phyloP scores from a whole-genome alignment of 192 early-diverging fungal species.

The Coemansia sp. region DNA sequence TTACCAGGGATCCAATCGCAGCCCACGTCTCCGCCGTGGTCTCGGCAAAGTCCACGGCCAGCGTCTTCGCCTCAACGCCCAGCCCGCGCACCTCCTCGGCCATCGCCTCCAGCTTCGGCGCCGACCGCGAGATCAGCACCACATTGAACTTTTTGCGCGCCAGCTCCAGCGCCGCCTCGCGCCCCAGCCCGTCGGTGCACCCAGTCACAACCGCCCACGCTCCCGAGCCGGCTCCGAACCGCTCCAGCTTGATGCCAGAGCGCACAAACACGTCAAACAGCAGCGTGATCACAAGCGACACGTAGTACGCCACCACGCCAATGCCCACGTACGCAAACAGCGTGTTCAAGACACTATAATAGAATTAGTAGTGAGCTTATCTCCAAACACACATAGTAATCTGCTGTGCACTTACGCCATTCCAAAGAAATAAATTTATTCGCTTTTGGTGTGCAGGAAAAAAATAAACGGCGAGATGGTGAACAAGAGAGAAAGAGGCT shows the following conservation, averaged over 20 bases:
- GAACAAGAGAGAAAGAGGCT: background rate
- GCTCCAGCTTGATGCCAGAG: conserved; percentile 34
- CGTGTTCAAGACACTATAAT: conserved; percentile 36
- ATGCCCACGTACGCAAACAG: conserved; percentile 45
- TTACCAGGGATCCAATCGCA: conserved; percentile 59
- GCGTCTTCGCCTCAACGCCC: conserved; percentile 62
- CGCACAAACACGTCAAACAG: conserved; percentile 48
- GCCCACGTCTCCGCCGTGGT: conserved; percentile 59
- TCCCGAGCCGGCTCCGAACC: conserved; percentile 52
- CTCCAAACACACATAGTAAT: background rate
- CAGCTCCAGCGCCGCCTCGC: conserved; percentile 89
- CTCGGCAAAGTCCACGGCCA: conserved; percentile 79
- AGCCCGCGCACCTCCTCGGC: conserved; percentile 61
- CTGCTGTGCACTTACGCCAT: conserved; percentile 5
- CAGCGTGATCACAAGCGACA: conserved; percentile 36
- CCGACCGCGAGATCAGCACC: conserved; percentile 78
- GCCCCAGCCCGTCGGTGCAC: conserved; percentile 95
- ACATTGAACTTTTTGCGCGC: conserved; percentile 82
- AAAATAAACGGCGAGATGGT: background rate
- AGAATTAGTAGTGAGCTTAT: background rate
- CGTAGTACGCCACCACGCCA: conserved; percentile 49
- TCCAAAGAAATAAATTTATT: background rate
- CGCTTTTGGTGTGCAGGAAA: background rate
- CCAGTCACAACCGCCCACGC: conserved; percentile 82
- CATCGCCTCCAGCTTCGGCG: conserved; percentile 74